Base-by-base conservation (phyloP, 768 basidiomycete species). In the Lactifluus rugatus region DNA sequence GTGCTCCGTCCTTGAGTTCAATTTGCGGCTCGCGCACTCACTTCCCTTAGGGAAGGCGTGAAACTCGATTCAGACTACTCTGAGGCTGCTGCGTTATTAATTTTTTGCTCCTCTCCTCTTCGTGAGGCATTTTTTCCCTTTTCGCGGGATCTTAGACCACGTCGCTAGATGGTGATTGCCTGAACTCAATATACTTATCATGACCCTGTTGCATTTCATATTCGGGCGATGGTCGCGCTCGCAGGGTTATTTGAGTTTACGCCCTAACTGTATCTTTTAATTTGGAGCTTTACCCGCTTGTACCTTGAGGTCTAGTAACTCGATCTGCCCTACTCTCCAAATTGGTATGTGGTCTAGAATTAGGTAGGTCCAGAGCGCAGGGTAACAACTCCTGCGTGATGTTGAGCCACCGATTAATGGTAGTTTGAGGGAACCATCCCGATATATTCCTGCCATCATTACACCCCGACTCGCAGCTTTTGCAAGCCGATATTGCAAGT, bases 61-160 rank as follows among this genome's bases (percentile, higher is more conserved):
- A 68, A 78, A 80, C 81, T 82, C 78, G 78, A 83, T 81, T 82
- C 81, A 81, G 81, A 82, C 80, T 83, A 81, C 77, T 82, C 81
- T 82, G 73, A 71, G 74, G 75, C 81, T 81, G 79, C 76, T 70
- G 73, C 70, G 65, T 62, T 41, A 42, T 54, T 45, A 68, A 66
- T 69, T 72, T 74, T 70, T 69, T 63, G 50, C 60, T 57, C 63
- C 61, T 51, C 66, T 25, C 64, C 69, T 67, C 69, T 66, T 68
- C 64, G 56, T 46, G 63, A 52, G 66, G 67, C 41, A 28, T 52
- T 34, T 10, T 36, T 57, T 49, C 34, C 11, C 37, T 14, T 39
- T 11, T 31, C 14, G 13, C 28, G 28, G 9, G 28, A n/a, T n/a
- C n/a, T n/a, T n/a, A n/a, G n/a, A n/a, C n/a, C n/a, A n/a, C n/a